Evolutionary conservation across 179 eudicot genomes (phyloP).

Genomic region (Dionaea muscipula): DNA sequence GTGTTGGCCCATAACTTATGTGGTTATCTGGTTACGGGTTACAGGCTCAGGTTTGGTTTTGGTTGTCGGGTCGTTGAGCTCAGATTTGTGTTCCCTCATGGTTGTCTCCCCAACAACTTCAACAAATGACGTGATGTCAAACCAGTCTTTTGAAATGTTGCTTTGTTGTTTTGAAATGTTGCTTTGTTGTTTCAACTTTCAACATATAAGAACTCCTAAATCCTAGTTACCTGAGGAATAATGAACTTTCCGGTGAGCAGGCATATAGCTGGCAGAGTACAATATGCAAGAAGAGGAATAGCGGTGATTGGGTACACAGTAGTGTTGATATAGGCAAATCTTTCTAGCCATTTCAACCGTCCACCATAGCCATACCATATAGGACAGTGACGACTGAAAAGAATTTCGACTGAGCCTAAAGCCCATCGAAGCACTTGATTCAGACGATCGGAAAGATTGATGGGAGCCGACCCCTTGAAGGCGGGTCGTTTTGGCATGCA

Average conservation of each 20-base stretch:
- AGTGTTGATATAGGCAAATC: slow-evolving; percentile 41
- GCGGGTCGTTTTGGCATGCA: slow-evolving; percentile 47
- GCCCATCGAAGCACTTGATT: slow-evolving; percentile 55
- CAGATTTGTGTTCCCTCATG: too few species aligned
- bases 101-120: too few species aligned
- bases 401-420: slow-evolving; percentile 45
- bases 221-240: slow-evolving; percentile 36
- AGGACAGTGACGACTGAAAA: slow-evolving; percentile 51
- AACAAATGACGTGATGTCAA: too few species aligned
- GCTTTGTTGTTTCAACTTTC: too few species aligned
- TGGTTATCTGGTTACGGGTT: too few species aligned
- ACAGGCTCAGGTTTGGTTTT: too few species aligned
- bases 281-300: slow-evolving; percentile 42
- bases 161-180: too few species aligned
- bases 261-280: slow-evolving; percentile 48
- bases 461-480: slow-evolving; percentile 51
- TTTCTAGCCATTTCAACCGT: slow-evolving; percentile 41
- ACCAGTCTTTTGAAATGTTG: too few species aligned
- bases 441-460: slow-evolving; percentile 51
- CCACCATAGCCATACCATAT: slow-evolving; percentile 45
- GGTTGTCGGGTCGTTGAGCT: too few species aligned
- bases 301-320: slow-evolving; percentile 43
- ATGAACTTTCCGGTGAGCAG: slow-evolving; percentile 45
- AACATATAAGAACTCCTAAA: too few species aligned
- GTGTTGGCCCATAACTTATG: too few species aligned